These are phyloP conservation scores for Albatrellus ellisii DNA, from an alignment of 768 basidiomycete genomes.

Conservation along the genomic window DNA sequence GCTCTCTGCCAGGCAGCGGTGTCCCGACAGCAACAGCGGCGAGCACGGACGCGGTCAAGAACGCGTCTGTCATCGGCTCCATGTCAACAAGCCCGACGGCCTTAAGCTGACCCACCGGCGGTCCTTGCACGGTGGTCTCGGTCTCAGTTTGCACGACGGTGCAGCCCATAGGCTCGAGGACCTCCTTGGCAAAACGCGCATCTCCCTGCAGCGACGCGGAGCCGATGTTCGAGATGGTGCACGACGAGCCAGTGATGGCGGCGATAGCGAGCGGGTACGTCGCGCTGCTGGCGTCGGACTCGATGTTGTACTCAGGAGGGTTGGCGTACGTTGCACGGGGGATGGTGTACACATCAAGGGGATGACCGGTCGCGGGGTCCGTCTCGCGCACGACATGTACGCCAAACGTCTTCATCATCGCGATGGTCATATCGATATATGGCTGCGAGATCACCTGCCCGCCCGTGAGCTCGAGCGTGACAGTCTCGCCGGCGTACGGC, in stretches of 20 bases:
- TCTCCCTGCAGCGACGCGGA: constrained; percentile 91
- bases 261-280: constrained; percentile 97
- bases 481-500: constrained; percentile 76
- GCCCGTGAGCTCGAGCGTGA: constrained; percentile 82
- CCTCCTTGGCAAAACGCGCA: constrained; percentile 86
- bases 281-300: constrained; percentile 89
- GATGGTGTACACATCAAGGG: constrained; percentile 75
- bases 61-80: constrained; percentile 99
- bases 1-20: constrained; percentile 34
- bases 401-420: constrained; percentile 95
- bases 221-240: constrained; percentile 90
- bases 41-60: constrained; percentile 87
- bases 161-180: constrained; percentile 94
- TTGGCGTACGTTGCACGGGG: constrained; percentile 70
- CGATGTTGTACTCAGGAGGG: constrained; percentile 77
- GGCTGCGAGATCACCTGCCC: constrained; percentile 97
- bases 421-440: constrained; percentile 99
- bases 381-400: constrained; percentile 55
- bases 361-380: constrained; percentile 45
- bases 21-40: constrained; percentile 61
- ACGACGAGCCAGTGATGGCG: constrained; percentile 92
- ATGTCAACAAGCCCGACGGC: constrained; percentile 86
- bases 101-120: constrained; percentile 66
- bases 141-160: constrained; percentile 75
- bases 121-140: constrained; percentile 87